phyloP scores from a whole-genome alignment of 2,329 filamentous ascomycete species.

The Cucurbitaria berberidis region DNA sequence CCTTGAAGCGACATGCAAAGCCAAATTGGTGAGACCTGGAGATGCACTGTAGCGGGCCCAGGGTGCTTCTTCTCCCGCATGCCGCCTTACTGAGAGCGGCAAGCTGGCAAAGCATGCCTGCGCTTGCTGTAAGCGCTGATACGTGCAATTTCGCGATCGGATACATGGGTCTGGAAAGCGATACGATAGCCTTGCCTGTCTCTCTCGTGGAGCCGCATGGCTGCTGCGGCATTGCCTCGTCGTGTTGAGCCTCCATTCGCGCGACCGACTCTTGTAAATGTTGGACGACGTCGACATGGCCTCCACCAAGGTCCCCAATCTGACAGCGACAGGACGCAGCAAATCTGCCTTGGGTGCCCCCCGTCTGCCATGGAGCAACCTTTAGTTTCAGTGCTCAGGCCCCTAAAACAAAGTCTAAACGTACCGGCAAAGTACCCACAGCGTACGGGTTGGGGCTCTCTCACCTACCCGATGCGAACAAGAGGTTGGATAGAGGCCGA shows the following conservation, averaged over 20 bases:
- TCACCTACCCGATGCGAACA: conserved; percentile 21
- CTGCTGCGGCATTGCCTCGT: conserved; percentile 24
- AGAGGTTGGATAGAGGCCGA: conserved; percentile 22
- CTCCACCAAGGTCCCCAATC: conserved; percentile 21
- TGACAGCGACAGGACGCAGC: conserved; percentile 10
- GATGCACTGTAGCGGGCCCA: conserved; percentile 36
- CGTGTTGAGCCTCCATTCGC: conserved; percentile 43
- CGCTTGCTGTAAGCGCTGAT: conserved; percentile 36
- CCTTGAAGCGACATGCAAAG: conserved; percentile 38
- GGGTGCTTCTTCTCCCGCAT: conserved; percentile 26
- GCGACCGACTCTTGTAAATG: conserved; percentile 15
- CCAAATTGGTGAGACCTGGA: conserved; percentile 40
- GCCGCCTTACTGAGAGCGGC: conserved; percentile 29
- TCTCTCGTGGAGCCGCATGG: conserved; percentile 40
- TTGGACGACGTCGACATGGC: conserved; percentile 21
- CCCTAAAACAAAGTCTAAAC: conserved; percentile 19
- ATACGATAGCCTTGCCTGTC: conserved; percentile 24
- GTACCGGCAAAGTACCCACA: conserved; percentile 7
- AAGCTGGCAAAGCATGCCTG: conserved; percentile 35
- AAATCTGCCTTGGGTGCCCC: conserved; percentile 21
- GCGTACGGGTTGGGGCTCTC: conserved; percentile 17
- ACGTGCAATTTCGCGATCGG: conserved; percentile 29
- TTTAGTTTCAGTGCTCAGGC: conserved; percentile 12
- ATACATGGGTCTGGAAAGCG: conserved; percentile 23
- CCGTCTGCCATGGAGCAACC: conserved; percentile 5